A percentile compares a stretch with the other conserved stretches of the same genome.
Evolutionary conservation across 2,329 filamentous ascomycete genomes (phyloP).

Genomic region (Trematosphaeria pertusa): DNA sequence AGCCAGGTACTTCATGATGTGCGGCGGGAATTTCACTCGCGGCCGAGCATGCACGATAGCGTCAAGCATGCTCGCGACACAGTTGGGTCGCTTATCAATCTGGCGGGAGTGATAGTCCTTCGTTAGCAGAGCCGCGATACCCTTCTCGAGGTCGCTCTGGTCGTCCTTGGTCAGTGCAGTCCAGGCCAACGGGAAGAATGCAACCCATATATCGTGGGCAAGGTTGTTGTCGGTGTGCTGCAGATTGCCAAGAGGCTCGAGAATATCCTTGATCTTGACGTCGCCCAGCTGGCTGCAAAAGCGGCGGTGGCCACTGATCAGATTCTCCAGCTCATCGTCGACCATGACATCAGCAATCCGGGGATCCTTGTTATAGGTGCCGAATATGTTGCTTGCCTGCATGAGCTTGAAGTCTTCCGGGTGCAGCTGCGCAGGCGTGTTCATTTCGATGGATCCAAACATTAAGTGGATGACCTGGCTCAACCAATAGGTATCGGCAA

Average conservation of each 20-base stretch:
- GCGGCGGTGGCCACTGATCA: constrained; percentile 79
- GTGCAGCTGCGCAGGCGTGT: constrained; percentile 78
- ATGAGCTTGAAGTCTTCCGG: constrained; percentile 82
- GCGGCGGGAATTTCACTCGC: constrained; percentile 89
- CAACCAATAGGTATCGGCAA: constrained; percentile 96
- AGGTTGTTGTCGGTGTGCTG: constrained; percentile 87
- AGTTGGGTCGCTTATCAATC: constrained; percentile 93
- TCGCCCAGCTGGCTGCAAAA: constrained; percentile 86
- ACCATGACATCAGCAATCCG: constrained; percentile 70
- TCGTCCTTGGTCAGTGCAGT: constrained; percentile 87
- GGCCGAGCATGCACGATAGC: constrained; percentile 85
- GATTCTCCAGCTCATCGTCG: constrained; percentile 80
- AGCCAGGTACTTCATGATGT: constrained; percentile 93
- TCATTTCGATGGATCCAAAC: constrained; percentile 88
- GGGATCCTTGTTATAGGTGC: constrained; percentile 74
- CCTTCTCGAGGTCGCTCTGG: constrained; percentile 86
- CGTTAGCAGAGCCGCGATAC: constrained; percentile 86
- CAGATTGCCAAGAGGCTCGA: constrained; percentile 89
- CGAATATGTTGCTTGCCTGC: constrained; percentile 75
- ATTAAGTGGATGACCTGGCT: constrained; percentile 93
- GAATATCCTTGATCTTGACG: constrained; percentile 83
- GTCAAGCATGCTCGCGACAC: constrained; percentile 89
- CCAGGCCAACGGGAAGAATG: constrained; percentile 93
- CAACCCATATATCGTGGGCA: constrained; percentile 88
- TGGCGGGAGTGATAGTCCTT: constrained; percentile 96